Base-by-base conservation (phyloP, 257 asterid species). In the Schizonepeta tenuifolia region DNA sequence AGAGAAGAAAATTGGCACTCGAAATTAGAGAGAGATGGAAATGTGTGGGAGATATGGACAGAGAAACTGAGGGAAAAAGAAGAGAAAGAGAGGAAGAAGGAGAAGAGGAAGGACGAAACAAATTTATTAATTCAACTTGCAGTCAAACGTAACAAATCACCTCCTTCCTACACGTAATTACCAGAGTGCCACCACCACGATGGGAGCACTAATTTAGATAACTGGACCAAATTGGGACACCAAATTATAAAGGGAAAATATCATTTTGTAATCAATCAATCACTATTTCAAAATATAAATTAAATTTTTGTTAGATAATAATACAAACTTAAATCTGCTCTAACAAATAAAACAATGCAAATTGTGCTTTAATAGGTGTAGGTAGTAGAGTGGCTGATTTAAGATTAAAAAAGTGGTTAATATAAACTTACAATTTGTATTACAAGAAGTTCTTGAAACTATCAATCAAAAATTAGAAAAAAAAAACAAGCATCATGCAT, bases 101-200 rank as follows among this genome's bases (percentile, higher is more conserved):
- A 7, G 20, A 22, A 14, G 15, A 15, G 11, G 53, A 55, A 21
- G 26, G 65, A 24, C 21, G 73, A 66, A 59, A 59, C 47, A 68
- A 44, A 3, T 28, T 35, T 31, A 18, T 56, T 20, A 14, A 65
- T 70, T 75, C 75, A 65, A 71, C 73, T 22, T 10, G 38, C 73
- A 44, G 69, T 69, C 73, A 72, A 67, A 69, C 33, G 20, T 28
- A 46, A 56, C 46, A 28, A 46, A 18, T 49, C 57, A 22, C 77
- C 74, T 65, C 65, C 33, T n/a, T 64, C 47, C 17, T 21, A 3
- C 1, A 15, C 14, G 2, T 4, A 62, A 62, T 74, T 53, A 68
- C 79, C 33, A 15, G 17, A 65, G 12, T 47, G 60, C 67, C 77
- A 67, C 67, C 46, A 2, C 43, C 26, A 11, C 67, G 6, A 33